Base-by-base conservation (phyloP, 106 monocot species). In the Dactylorhiza incarnata region DNA sequence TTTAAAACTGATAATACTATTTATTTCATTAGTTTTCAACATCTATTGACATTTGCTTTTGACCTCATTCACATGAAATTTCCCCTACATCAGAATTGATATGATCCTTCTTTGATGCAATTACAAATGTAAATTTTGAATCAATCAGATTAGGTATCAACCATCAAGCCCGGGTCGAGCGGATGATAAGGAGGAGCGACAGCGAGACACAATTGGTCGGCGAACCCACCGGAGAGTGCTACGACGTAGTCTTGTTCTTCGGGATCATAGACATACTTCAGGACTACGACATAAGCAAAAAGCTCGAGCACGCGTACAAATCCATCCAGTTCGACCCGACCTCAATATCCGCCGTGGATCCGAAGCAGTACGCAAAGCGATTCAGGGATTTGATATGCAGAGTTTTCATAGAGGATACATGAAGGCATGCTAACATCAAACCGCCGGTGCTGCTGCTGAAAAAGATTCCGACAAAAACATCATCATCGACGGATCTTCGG, bases 231-330 rank as follows among this genome's bases (percentile, higher is more conserved):
- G 88, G 90, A 20, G 85, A 88, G 48, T 82, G 78, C 44, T 88
- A 83, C 9, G 88, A 88, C 22, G 92, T 92, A 7, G 56, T 92
- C 12, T 78, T 95, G 24, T 88, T 86, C 83, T 95, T 95, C 59
- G 95, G 95, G 5, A 90, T 95, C 79, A 95, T 95, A 8, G 95
- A 95, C 85, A 95, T 95, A 19, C 88, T 95, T 48, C 95, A 95
- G 82, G 95, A 95, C 82, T 95, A 95, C 53, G 95, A 95, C 77
- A 95, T 95, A 76, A 95, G 95, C 76, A 95, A 95, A 81, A 95
- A 95, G 37, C 89, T 95, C 0, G 95, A 95, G 75, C 95, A 95
- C 73, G 95, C 92, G 15, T 95, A 95, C 88, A 92, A 95, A 65
- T 92, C 95, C 11, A 74, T 92, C 48, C 92, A 92, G 55, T 86